phyloP scores from a whole-genome alignment of 495 filamentous ascomycete genomes.

The Terfezia boudieri region DNA sequence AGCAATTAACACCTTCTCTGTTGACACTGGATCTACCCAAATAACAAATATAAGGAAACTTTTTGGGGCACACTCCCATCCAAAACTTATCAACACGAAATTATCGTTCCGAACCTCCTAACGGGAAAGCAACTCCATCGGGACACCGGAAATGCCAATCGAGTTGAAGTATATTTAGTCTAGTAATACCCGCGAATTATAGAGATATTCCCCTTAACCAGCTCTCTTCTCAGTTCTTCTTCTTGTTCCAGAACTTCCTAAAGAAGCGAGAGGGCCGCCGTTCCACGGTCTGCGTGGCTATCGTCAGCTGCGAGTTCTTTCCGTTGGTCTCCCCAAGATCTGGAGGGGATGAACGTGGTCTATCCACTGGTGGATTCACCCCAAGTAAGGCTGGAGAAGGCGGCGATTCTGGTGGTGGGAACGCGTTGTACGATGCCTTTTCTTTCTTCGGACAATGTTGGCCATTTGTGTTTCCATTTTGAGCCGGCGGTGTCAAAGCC shows the following conservation, averaged over 20 bases:
- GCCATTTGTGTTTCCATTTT: conserved; percentile 6
- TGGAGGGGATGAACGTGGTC: conserved; percentile 16
- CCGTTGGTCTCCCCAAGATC: conserved; percentile 16
- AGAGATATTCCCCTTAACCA: background rate
- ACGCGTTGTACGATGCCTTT: conserved; percentile 15
- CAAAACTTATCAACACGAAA: too few relatives aligned
- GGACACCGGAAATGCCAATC: too few relatives aligned
- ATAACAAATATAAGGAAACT: background rate
- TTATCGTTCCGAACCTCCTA: too few relatives aligned
- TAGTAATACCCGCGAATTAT: background rate
- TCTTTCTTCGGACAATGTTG: conserved; percentile 12
- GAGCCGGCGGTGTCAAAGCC: conserved; percentile 1
- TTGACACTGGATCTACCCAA: background rate
- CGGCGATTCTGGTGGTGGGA: conserved; percentile 6
- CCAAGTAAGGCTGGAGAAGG: background rate
- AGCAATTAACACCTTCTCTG: background rate
- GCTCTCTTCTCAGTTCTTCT: conserved; percentile 13
- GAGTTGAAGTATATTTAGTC: too few relatives aligned
- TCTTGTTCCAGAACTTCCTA: conserved; percentile 17
- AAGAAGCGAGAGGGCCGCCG: conserved; percentile 18
- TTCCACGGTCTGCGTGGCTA: conserved; percentile 13
- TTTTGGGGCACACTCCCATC: too few relatives aligned
- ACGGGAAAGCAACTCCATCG: too few relatives aligned
- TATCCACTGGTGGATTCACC: conserved; percentile 1
- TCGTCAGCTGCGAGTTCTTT: conserved; percentile 10